Base-by-base conservation (phyloP, 2,329 filamentous ascomycete species). In the Botrytis porri region DNA sequence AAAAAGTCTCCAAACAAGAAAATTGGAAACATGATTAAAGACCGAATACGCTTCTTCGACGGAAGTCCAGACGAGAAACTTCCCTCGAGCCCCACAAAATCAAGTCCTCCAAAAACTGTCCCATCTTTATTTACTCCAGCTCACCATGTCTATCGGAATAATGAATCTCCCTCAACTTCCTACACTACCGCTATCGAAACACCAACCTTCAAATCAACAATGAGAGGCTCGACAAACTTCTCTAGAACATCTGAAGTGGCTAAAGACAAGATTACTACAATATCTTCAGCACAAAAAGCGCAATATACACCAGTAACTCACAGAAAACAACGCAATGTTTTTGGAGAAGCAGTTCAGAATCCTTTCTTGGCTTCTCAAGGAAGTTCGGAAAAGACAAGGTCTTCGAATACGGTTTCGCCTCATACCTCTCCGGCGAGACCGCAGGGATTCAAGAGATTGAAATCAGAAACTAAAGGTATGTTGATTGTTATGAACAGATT, bases 1-100 rank as follows among this genome's bases (percentile, higher is more conserved):
- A 73, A 75, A 29, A 64, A 51, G n/a, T 37, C 39, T n/a, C 57
- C 51, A 5, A 43, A 64, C 22, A 73, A 70, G 64, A 75, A 73
- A 43, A 73, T 63, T 35, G 57, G 32, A 41, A 72, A n/a, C 37
- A 73, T 74, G 20, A 76, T 79, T 32, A 75, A 72, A 63, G 78
- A 78, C 25, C 78, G 74, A 29, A 79, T 80, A 35, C 73, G 54
- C 41, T 74, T 78, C 63, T 79, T 75, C 64, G 78, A 79, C 73
- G 75, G 77, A 29, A 69, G 77, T 76, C 73, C 51, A 74, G 63
- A 73, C 18, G n/a, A 25, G n/a, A 63, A 32, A 22, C 6, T 32
- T 32, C 25, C 35, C n/a, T 39, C 63, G 14, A 72, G 41, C n/a
- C 32, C 54, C 25, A 18, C 32, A 20, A 72, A 72, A 37, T 20